Conservation (phyloP, 371 early-diverging fungal genomes). For the Apophysomyces sp. region DNA sequence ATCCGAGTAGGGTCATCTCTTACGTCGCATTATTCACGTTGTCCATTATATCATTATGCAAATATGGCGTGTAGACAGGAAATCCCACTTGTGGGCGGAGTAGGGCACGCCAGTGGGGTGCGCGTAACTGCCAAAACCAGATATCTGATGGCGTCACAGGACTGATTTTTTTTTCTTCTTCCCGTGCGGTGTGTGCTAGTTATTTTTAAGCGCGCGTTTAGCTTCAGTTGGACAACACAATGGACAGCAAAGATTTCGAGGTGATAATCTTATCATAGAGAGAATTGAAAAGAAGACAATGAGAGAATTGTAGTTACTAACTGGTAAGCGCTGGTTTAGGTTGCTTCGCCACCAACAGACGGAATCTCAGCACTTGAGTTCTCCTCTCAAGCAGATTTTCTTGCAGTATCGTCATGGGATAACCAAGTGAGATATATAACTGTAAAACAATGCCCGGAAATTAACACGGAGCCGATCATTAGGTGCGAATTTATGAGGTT, state of each 20-base stretch:
- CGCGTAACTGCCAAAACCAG: too few relatives aligned
- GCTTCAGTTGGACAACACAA: not conserved
- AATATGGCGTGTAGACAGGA: too few relatives aligned
- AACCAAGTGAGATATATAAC: constrained; percentile 59
- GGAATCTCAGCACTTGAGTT: constrained; percentile 77
- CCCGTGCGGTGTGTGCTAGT: not conserved
- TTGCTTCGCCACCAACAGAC: constrained; percentile 69
- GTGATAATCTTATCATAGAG: not conserved
- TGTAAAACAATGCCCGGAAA: not conserved
- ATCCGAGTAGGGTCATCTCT: too few relatives aligned
- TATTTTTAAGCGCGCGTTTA: not conserved
- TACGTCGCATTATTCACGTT: too few relatives aligned
- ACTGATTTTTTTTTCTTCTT: not conserved
- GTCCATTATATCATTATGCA: too few relatives aligned
- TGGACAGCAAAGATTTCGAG: constrained; percentile 32
- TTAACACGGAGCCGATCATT: not conserved
- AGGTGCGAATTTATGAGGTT: constrained; percentile 93
- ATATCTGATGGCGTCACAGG: too few relatives aligned
- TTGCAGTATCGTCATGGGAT: constrained; percentile 90
- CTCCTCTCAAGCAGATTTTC: constrained; percentile 71
- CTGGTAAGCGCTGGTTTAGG: constrained; percentile 26
- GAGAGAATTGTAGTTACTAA: not conserved
- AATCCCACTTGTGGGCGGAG: too few relatives aligned
- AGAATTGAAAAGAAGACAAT: not conserved
- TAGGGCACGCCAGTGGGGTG: too few relatives aligned